These are phyloP conservation scores for Chlamydomonas urium DNA, from an alignment of 139 green algal genomes.

Conservation along the genomic window DNA sequence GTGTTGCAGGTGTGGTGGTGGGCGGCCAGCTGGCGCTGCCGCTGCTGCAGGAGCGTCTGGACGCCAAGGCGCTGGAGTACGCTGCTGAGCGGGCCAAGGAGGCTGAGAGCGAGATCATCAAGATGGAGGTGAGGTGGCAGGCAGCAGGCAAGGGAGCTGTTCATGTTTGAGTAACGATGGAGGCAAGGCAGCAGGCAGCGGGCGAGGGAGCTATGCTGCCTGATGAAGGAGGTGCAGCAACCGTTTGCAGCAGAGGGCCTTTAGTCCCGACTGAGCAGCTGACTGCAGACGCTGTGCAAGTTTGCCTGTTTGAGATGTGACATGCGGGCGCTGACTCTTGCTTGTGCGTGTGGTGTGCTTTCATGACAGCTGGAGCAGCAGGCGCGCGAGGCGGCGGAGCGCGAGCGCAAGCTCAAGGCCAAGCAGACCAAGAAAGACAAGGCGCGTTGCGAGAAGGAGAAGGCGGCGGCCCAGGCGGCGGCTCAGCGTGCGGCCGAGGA, in stretches of 20 bases:
- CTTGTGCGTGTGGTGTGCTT: no score
- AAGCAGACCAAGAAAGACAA: conserved; percentile 60
- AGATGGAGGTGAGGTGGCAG: conserved; percentile 74
- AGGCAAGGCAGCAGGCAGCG: no score
- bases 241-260: no score
- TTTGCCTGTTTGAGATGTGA: no score
- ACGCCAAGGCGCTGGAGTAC: conserved; percentile 51
- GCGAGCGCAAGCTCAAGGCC: conserved; percentile 38
- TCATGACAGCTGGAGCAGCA: conserved; percentile 40
- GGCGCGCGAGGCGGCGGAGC: conserved; percentile 37
- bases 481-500: not conserved
- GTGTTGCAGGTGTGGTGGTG: conserved; percentile 46
- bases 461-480: conserved; percentile 30
- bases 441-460: conserved; percentile 25
- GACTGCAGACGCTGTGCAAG: no score
- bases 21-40: conserved; percentile 67
- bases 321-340: no score
- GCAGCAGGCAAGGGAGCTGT: no score
- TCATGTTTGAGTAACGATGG: no score
- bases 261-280: no score
- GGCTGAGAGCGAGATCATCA: conserved; percentile 71
- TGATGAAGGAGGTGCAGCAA: no score
- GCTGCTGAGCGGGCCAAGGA: conserved; percentile 50
- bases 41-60: conserved; percentile 65
- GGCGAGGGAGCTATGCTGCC: no score